Evolutionary conservation across 306 rosid species (phyloP), one percentile per base, ranked within the genome.

Genomic region (Prunus dulcis): DNA sequence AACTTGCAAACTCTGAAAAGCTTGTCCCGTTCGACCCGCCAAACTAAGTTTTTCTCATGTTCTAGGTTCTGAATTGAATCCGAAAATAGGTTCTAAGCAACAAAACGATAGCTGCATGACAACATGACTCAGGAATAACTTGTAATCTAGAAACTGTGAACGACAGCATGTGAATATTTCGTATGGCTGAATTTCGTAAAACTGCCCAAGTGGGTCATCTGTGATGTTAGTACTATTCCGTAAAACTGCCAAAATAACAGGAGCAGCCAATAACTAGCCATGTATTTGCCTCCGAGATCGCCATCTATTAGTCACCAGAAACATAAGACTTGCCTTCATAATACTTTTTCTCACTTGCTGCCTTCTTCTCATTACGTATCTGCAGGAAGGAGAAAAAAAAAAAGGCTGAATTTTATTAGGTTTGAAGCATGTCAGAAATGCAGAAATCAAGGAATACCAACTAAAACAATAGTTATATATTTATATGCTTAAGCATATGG

Each of bases 321-420:
- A 94, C 88, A 43, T 73, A 82, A 18, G 89, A 10, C 89, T 91
- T 94, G 10, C 72, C 75, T 82, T 88, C 95, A 20, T 94, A 91
- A 84, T 93, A 93, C 82, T 78, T 90, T 82, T 77, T 87, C 90
- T 94, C 98, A 67, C 98, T 91, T 69, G 78, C 97, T 43, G 87
- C 88, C 86, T 94, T 94, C 91, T 91, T 91, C 71, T 90, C 88
- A 20, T 94, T 91, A 60, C 98, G 97, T 81, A 84, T 86, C 98
- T 94, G 97, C 82, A 81, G 72, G 27, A 51, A 49, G 53, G 28
- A 3, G 56, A 25, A 19, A 72, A 32, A 30, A 32, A 32, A 18
- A 38, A 55, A 32, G 38, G 6, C 63, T 28, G 2, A 52, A 6
- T 76, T 20, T 9, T 62, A 15, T 69, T 43, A 43, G 18, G 28